These are phyloP conservation scores for Populus davidiana DNA, from an alignment of 345 rosid genomes.

Conservation along the genomic window DNA sequence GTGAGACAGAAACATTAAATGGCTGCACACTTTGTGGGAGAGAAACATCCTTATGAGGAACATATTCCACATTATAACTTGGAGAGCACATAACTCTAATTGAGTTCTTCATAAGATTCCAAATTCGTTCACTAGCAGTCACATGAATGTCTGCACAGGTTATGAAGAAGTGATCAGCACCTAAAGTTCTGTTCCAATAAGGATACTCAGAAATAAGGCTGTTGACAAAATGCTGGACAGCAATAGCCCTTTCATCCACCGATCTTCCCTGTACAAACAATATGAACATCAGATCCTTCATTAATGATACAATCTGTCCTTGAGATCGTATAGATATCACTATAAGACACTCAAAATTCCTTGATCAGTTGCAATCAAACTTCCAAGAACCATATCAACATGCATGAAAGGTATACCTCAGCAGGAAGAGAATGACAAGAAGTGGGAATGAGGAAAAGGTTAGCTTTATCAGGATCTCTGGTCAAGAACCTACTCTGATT, in stretches of 20 bases:
- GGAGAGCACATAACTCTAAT: conserved; percentile 23
- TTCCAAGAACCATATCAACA: too few relatives aligned
- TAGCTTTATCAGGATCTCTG: conserved; percentile 6
- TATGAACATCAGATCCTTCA: neutral
- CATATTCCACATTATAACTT: conserved; percentile 4
- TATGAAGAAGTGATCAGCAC: conserved; percentile 25
- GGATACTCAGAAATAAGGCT: conserved; percentile 14
- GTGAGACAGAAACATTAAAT: conserved; percentile 12
- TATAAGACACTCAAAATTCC: neutral
- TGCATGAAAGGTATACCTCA: neutral
- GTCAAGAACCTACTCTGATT: conserved; percentile 13
- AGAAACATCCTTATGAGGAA: conserved; percentile 28
- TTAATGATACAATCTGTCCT: too few relatives aligned
- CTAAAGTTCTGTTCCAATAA: conserved; percentile 26
- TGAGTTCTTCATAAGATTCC: conserved; percentile 18
- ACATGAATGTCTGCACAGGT: conserved; percentile 17
- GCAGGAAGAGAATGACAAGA: neutral
- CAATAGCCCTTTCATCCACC: neutral
- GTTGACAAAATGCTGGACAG: conserved; percentile 6
- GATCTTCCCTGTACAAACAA: conserved; percentile 2
- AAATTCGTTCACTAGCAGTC: neutral
- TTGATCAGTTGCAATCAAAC: neutral
- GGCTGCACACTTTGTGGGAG: conserved; percentile 21
- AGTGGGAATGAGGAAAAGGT: conserved; percentile 23
- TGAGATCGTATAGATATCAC: neutral